Base-by-base conservation (phyloP, 331 rosid genomes). In the Malus hybrid region DNA sequence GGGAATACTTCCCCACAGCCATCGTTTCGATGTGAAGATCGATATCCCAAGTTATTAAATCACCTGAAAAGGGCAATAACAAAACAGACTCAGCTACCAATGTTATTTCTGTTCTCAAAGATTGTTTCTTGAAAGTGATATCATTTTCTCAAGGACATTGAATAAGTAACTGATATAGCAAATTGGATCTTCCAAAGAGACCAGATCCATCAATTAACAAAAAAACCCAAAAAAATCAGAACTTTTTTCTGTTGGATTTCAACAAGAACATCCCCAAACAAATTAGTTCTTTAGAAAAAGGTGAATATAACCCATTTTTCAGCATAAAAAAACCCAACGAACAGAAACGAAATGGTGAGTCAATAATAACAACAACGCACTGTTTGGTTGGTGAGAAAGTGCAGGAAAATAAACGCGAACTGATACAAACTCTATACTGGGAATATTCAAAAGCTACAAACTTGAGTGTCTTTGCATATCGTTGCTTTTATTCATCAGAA, bases 1-100 rank as follows among this genome's bases (percentile, higher is more conserved):
- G 91, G 54, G 85, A 79, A 78, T 86, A 82, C 82, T 76, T 91
- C 79, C 80, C 91, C 68, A 57, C 52, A 11, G 87, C 96, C 96
- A 91, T 91, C 64, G 20, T 73, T 71, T 34, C 48, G 22, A 79
- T 46, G 76, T 56, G 44, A 68, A 68, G 73, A 61, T 50, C 4
- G 7, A 44, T 15, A 65, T 69, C 65, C 76, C 80, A 75, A 46
- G 52, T 62, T 68, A 7, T 22, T 60, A 72, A 68, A 42, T 55
- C 77, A 79, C 85, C 91, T 81, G 75, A 44, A 46, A 67, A 83
- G 55, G 62, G 48, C 69, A 69, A 67, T 56, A 28, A 84, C 71
- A 36, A 75, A 73, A 42, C 32, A 67, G 54, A 76, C 46, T 84
- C 56, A 82, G 77, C 60, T 42, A 6, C 56, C 56, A 50, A 50